Percentiles rank a stretch among this genome's conserved stretches.
These are phyloP conservation scores for Nakaseomyces nivariensis DNA, from an alignment of 1,139 yeast species.

Conservation along the genomic window DNA sequence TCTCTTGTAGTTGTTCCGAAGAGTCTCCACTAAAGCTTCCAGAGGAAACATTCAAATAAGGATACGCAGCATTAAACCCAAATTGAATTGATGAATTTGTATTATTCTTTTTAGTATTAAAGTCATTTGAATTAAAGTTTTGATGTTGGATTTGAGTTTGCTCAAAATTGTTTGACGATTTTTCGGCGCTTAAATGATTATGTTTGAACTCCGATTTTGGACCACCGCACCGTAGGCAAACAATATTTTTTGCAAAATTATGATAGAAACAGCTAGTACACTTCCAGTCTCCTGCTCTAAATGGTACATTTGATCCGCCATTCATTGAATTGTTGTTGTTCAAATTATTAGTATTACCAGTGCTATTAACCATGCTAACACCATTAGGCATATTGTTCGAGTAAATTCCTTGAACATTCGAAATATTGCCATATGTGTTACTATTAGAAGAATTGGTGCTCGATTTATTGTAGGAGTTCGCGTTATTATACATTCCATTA, in stretches of 20 bases:
- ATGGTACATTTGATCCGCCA: slow-evolving; percentile 52
- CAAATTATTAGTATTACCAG: slow-evolving; percentile 8
- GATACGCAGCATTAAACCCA: background rate
- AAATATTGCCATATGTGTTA: slow-evolving; percentile 1
- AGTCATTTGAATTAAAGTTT: slow-evolving; percentile 1
- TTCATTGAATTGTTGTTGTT: slow-evolving; percentile 9
- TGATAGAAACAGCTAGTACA: slow-evolving; percentile 78
- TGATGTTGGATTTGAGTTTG: background rate
- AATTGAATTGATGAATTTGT: background rate
- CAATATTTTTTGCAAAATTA: slow-evolving; percentile 84
- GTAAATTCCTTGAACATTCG: slow-evolving; percentile 6
- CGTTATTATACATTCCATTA: slow-evolving; percentile 11
- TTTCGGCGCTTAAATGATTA: background rate
- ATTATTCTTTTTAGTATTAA: slow-evolving; percentile 2
- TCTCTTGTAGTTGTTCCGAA: background rate
- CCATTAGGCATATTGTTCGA: background rate
- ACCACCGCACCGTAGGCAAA: slow-evolving; percentile 81
- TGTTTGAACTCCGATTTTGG: slow-evolving; percentile 35
- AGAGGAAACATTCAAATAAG: background rate
- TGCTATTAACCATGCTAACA: background rate
- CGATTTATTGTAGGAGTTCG: background rate
- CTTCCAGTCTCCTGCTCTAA: slow-evolving; percentile 97
- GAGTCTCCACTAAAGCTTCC: background rate
- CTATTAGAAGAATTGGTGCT: background rate
- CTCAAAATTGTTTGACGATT: background rate